Evolutionary conservation across 257 asterid species (phyloP).

Genomic region (Scutellaria minor): DNA sequence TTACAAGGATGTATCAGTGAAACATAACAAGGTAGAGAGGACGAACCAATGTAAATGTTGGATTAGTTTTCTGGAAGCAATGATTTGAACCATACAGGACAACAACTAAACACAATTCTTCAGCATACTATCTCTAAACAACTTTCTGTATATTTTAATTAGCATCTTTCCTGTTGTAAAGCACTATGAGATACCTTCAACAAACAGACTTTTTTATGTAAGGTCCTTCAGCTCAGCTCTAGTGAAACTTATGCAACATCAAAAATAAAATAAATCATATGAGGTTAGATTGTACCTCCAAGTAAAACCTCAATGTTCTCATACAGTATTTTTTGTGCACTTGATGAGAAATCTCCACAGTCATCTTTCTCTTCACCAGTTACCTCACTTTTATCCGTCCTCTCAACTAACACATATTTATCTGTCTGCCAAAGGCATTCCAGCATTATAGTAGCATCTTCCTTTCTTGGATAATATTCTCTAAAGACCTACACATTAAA

Average conservation of each 20-base stretch:
- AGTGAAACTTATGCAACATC: not conserved
- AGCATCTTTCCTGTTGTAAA: not conserved
- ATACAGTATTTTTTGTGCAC: constrained; percentile 54
- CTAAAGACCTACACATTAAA: constrained; percentile 62
- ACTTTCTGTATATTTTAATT: not conserved
- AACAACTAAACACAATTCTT: not conserved
- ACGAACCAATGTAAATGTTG: not conserved
- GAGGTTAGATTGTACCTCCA: constrained; percentile 61
- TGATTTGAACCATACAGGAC: not conserved
- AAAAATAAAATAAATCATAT: constrained; percentile 3
- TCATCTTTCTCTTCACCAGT: constrained; percentile 47
- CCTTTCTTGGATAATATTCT: constrained; percentile 79
- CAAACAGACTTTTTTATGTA: not conserved
- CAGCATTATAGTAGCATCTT: constrained; percentile 47
- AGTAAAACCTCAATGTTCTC: constrained; percentile 69
- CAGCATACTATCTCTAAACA: not conserved
- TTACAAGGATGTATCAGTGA: not conserved
- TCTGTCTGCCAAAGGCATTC: constrained; percentile 78
- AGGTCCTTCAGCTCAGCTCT: not conserved
- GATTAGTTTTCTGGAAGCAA: constrained; percentile 2
- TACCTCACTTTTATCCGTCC: constrained; percentile 44
- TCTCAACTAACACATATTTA: constrained; percentile 68
- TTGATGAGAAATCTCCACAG: constrained; percentile 36
- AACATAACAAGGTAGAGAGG: not conserved
- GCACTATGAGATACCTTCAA: not conserved